A percentile compares a stretch with the other conserved stretches of the same genome.
These are phyloP conservation scores for Lipomyces sp. DNA, from an alignment of 805 yeast species.

Conservation along the genomic window DNA sequence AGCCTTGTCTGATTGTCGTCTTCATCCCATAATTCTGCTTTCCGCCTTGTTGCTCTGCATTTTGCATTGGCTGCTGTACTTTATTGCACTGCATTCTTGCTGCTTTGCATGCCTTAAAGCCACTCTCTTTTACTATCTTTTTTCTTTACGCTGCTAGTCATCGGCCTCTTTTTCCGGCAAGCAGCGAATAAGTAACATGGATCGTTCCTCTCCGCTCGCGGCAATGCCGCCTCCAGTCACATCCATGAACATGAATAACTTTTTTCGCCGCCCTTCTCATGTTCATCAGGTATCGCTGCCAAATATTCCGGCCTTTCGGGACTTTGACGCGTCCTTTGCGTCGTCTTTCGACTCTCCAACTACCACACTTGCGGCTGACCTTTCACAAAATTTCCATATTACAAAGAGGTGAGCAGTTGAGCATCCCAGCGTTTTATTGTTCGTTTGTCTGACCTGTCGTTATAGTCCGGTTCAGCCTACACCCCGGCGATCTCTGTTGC, in stretches of 20 bases:
- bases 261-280: conserved; percentile 8
- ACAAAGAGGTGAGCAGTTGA: conserved; percentile 31
- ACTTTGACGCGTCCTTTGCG: background rate
- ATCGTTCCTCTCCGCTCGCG: conserved; percentile 28
- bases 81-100: no score
- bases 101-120: no score
- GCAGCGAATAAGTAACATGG: no score
- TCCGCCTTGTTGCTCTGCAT: no score
- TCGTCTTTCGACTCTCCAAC: conserved; percentile 33
- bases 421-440: background rate
- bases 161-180: no score
- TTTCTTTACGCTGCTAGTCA: no score
- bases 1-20: no score
- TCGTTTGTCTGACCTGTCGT: background rate
- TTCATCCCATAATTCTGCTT: no score
- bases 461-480: conserved; percentile 36
- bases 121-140: no score
- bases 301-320: conserved; percentile 2
- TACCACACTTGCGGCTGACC: conserved; percentile 39
- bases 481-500: conserved; percentile 37
- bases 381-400: conserved; percentile 40
- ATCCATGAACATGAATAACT: conserved; percentile 5
- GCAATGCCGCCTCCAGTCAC: conserved; percentile 26
- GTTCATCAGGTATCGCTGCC: conserved; percentile 22
- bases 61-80: no score